Conservation (phyloP, 208 protist species). For the Vickermania ingenoplastis region DNA sequence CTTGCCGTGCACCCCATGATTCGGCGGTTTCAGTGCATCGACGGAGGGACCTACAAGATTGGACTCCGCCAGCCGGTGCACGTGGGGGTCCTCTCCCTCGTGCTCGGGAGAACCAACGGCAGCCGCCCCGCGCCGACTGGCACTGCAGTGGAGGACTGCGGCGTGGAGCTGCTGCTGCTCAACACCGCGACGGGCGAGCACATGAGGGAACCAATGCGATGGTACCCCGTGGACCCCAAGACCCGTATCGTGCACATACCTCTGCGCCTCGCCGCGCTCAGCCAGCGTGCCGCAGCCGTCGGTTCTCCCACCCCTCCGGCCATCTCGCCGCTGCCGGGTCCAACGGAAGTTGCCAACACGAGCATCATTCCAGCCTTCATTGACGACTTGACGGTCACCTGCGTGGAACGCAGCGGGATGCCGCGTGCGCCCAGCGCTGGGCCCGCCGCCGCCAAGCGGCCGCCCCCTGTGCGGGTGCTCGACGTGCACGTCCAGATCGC, state of each 20-base stretch:
- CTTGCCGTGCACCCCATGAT: not conserved
- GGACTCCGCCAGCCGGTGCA: not conserved
- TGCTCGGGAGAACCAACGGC: not conserved
- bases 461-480: conserved; percentile 5
- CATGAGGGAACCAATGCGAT: not conserved
- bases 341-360: not conserved
- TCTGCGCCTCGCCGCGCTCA: conserved; percentile 3
- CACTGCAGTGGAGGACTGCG: not conserved
- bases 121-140: not conserved
- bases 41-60: not conserved
- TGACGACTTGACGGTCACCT: not conserved
- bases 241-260: conserved; percentile 8
- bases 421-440: not conserved
- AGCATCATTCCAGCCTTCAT: not conserved
- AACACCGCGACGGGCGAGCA: not conserved
- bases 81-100: not conserved
- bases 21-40: not conserved
- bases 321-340: not conserved
- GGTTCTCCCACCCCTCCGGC: not conserved
- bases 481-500: conserved; percentile 24
- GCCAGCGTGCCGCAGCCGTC: not conserved
- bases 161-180: not conserved
- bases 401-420: not conserved
- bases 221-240: not conserved
- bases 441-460: not conserved